phyloP scores from a whole-genome alignment of 139 green algal species.

The Haematococcus lacustris region DNA sequence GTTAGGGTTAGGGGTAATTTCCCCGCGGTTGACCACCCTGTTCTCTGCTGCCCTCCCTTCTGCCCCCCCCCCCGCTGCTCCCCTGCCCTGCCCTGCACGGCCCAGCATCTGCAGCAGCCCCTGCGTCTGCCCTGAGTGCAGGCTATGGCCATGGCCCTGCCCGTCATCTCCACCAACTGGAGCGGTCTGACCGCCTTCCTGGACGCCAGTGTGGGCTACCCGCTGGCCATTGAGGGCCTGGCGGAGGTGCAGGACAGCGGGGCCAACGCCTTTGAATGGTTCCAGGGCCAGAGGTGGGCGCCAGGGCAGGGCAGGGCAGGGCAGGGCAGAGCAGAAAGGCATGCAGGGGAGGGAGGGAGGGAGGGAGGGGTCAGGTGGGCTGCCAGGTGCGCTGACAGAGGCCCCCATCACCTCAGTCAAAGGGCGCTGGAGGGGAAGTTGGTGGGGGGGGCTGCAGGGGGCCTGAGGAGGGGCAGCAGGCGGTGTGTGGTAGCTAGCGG shows the following conservation, averaged over 20 bases:
- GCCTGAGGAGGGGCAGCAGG: too few relatives aligned
- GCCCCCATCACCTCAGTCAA: too few relatives aligned
- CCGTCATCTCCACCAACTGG: slow-evolving; percentile 58
- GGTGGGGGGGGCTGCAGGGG: too few relatives aligned
- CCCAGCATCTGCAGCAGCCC: neutral
- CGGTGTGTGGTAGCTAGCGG: too few relatives aligned
- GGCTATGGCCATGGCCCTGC: slow-evolving; percentile 47
- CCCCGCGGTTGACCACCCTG: neutral
- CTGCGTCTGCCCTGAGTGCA: neutral
- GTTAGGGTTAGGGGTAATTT: too few relatives aligned
- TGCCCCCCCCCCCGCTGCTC: neutral
- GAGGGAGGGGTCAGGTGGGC: too few relatives aligned
- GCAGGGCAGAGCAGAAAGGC: too few relatives aligned
- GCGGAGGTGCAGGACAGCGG: slow-evolving; percentile 1
- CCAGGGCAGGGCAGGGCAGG: too few relatives aligned
- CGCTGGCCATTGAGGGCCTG: slow-evolving; percentile 4
- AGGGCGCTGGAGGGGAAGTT: too few relatives aligned
- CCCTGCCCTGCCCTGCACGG: neutral
- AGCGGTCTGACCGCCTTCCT: slow-evolving; percentile 41
- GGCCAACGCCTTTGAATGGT: slow-evolving; percentile 11
- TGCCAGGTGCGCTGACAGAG: too few relatives aligned
- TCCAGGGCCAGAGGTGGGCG: slow-evolving; percentile 12
- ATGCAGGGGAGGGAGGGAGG: too few relatives aligned
- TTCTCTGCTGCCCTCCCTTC: neutral
- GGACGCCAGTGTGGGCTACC: slow-evolving; percentile 5